phyloP scores from a whole-genome alignment of 2,329 filamentous ascomycete genomes.

The Fusarium circinatum region DNA sequence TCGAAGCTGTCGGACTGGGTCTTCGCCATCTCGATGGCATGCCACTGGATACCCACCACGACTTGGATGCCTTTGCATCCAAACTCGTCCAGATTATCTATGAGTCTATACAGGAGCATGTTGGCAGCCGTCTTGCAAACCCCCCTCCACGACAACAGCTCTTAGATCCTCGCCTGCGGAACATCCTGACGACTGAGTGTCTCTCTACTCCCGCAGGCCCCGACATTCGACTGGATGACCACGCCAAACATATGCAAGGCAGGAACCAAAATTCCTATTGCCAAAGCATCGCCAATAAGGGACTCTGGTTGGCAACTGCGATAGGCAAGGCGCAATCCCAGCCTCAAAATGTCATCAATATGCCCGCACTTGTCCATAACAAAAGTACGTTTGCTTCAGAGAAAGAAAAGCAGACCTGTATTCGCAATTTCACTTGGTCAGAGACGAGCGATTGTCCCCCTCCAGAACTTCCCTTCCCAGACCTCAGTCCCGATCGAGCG shows the following conservation, averaged over 20 bases:
- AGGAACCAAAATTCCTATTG: background rate
- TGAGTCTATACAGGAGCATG: background rate
- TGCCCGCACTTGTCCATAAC: background rate
- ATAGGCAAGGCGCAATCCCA: background rate
- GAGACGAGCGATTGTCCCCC: background rate
- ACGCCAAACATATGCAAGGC: background rate
- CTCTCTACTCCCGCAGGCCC: background rate
- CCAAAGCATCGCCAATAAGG: background rate
- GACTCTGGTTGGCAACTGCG: background rate
- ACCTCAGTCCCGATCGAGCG: background rate
- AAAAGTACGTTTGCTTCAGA: background rate
- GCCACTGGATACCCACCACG: background rate
- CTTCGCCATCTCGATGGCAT: background rate
- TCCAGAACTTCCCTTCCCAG: background rate
- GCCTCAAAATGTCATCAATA: background rate
- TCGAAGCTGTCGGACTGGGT: background rate
- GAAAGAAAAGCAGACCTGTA: background rate
- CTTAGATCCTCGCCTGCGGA: background rate
- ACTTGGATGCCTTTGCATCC: background rate
- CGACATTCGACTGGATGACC: background rate
- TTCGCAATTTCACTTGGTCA: background rate
- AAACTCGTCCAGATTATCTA: background rate
- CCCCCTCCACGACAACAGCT: background rate
- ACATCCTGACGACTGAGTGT: background rate
- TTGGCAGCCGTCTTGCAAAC: background rate